These are phyloP conservation scores for Xylaria sp. DNA, from an alignment of 2,329 filamentous ascomycete genomes.

Conservation along the genomic window DNA sequence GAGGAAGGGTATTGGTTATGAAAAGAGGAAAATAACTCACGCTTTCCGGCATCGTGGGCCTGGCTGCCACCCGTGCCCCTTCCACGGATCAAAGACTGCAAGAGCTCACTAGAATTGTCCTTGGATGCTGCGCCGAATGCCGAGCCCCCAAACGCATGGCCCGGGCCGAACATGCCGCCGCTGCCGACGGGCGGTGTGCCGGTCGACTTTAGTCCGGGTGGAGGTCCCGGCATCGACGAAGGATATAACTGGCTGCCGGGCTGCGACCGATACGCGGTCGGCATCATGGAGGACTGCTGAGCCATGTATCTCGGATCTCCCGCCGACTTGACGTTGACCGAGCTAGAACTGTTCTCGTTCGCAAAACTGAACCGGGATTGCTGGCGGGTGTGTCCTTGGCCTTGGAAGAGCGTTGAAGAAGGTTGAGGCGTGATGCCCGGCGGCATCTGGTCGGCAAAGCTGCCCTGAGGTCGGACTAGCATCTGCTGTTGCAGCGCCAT, in stretches of 20 bases:
- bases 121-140: conserved; percentile 71
- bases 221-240: conserved; percentile 85
- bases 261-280: conserved; percentile 62
- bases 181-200: conserved; percentile 73
- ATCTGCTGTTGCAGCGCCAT: conserved; percentile 82
- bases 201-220: conserved; percentile 92
- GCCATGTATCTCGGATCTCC: conserved; percentile 80
- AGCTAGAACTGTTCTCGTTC: conserved; percentile 68
- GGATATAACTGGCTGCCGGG: conserved; percentile 75
- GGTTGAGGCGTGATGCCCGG: conserved; percentile 58
- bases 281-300: conserved; percentile 88
- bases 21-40: conserved; percentile 97
- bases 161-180: conserved; percentile 85
- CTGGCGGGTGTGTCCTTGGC: conserved; percentile 75
- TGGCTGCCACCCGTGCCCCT: conserved; percentile 69
- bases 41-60: conserved; percentile 86
- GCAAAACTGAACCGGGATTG: conserved; percentile 87
- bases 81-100: conserved; percentile 80
- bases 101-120: conserved; percentile 70
- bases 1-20: conserved; percentile 84
- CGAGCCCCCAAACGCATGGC: conserved; percentile 76
- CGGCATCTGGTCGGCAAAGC: conserved; percentile 64
- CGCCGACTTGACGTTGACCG: conserved; percentile 72
- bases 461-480: conserved; percentile 66
- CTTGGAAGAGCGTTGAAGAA: conserved; percentile 56